phyloP scores from a whole-genome alignment of 768 basidiomycete species.

The Hirschioporus abietinus region DNA sequence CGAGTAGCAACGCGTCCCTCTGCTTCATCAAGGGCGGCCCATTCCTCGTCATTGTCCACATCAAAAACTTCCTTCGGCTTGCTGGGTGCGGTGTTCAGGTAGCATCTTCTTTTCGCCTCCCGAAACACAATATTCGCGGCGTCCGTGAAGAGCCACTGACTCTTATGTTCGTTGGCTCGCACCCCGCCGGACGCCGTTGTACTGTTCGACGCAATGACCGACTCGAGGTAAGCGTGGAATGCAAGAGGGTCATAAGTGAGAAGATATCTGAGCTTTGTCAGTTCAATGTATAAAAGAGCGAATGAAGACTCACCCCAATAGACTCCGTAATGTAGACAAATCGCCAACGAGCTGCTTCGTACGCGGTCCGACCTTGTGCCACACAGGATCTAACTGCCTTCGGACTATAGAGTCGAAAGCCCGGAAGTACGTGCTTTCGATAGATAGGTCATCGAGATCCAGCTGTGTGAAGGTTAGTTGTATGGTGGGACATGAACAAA shows the following conservation, averaged over 20 bases:
- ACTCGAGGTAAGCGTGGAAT: constrained; percentile 90
- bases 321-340: constrained; percentile 74
- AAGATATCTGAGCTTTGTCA: constrained; percentile 54
- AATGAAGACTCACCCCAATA: constrained; percentile 57
- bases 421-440: constrained; percentile 91
- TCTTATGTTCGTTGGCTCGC: constrained; percentile 52
- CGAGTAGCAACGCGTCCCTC: constrained; percentile 38
- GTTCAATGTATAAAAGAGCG: constrained; percentile 5
- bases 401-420: constrained; percentile 89
- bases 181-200: constrained; percentile 42
- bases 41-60: constrained; percentile 67
- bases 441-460: constrained; percentile 87
- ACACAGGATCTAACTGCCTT: constrained; percentile 84
- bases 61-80: constrained; percentile 10
- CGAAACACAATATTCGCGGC: constrained; percentile 85
- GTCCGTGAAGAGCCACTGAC: constrained; percentile 90
- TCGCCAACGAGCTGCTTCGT: constrained; percentile 91
- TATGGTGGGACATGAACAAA: background rate
- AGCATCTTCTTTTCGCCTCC: constrained; percentile 77
- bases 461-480: constrained; percentile 43
- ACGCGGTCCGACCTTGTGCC: constrained; percentile 93
- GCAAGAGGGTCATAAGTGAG: constrained; percentile 87
- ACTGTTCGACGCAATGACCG: constrained; percentile 63
- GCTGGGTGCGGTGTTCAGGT: constrained; percentile 30
- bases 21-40: constrained; percentile 65